Evolutionary conservation across 2,329 filamentous ascomycete genomes (phyloP).

Genomic region (Stagonosporopsis rhizophila): DNA sequence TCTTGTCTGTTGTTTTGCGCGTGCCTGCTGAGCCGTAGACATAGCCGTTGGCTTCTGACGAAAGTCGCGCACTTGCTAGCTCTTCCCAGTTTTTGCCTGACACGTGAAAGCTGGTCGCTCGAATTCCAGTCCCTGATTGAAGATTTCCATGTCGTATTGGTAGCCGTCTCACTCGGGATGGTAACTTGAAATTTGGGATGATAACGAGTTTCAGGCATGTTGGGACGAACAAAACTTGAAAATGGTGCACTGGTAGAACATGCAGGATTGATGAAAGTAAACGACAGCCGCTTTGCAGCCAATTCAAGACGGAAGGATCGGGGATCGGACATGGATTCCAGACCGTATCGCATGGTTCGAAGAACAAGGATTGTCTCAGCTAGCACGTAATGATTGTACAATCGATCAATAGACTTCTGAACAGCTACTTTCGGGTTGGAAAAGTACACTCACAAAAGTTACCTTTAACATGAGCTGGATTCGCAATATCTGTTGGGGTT

Average conservation of each 20-base stretch:
- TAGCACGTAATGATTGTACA: too few species aligned
- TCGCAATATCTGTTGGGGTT: too few species aligned
- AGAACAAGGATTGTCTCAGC: not conserved
- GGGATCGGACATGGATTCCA: not conserved
- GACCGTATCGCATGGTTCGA: not conserved
- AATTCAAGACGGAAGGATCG: not conserved
- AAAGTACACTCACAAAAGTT: too few species aligned
- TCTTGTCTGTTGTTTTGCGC: constrained; percentile 43
- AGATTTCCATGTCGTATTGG: constrained; percentile 41
- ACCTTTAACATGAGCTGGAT: too few species aligned
- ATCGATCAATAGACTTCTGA: too few species aligned
- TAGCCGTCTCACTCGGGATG: constrained; percentile 26
- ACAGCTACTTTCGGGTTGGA: too few species aligned
- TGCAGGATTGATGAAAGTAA: not conserved
- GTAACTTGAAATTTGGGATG: constrained; percentile 20
- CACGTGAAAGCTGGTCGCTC: constrained; percentile 45
- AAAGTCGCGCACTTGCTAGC: constrained; percentile 37
- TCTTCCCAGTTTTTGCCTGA: constrained; percentile 33
- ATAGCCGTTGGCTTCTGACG: constrained; percentile 44
- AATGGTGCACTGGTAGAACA: not conserved
- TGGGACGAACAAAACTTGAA: not conserved
- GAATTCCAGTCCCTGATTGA: constrained; percentile 42
- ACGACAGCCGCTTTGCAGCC: not conserved
- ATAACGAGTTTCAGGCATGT: constrained; percentile 22
- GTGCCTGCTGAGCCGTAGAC: constrained; percentile 43